Evolutionary conservation across 257 asterid genomes (phyloP).

Genomic region (Schizonepeta tenuifolia): DNA sequence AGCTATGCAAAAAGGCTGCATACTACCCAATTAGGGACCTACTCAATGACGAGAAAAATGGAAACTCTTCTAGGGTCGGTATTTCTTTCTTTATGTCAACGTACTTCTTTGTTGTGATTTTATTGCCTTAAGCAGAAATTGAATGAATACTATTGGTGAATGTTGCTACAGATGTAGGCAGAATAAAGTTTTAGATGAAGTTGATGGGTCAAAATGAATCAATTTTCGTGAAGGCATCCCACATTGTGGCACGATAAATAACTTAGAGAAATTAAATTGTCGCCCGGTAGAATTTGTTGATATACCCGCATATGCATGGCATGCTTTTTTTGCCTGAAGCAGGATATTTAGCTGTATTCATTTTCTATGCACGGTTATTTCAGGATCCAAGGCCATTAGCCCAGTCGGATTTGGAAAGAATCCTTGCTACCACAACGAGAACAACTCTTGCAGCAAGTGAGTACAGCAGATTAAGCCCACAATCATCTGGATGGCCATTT

Average conservation of each 20-base stretch:
- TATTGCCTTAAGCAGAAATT: slow-evolving; percentile 17
- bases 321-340: neutral
- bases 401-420: slow-evolving; percentile 68
- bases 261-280: neutral
- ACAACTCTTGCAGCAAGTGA: slow-evolving; percentile 79
- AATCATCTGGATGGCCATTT: slow-evolving; percentile 42
- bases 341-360: neutral
- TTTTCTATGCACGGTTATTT: neutral
- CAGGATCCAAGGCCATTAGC: slow-evolving; percentile 78
- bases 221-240: neutral
- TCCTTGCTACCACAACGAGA: slow-evolving; percentile 53
- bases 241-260: neutral
- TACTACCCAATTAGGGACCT: slow-evolving; percentile 83
- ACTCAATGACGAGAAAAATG: slow-evolving; percentile 73
- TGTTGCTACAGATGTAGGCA: slow-evolving; percentile 8
- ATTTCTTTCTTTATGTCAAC: slow-evolving; percentile 16
- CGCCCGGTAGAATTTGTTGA: neutral
- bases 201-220: neutral
- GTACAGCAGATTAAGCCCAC: slow-evolving; percentile 54
- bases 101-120: neutral
- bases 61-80: slow-evolving; percentile 60
- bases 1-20: slow-evolving; percentile 92
- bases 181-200: neutral
- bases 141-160: neutral
- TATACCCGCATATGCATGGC: neutral